A percentile compares a stretch with the other conserved stretches of the same genome.
These are phyloP conservation scores for Solanum medicagineum DNA, from an alignment of 257 asterid genomes.

Conservation along the genomic window DNA sequence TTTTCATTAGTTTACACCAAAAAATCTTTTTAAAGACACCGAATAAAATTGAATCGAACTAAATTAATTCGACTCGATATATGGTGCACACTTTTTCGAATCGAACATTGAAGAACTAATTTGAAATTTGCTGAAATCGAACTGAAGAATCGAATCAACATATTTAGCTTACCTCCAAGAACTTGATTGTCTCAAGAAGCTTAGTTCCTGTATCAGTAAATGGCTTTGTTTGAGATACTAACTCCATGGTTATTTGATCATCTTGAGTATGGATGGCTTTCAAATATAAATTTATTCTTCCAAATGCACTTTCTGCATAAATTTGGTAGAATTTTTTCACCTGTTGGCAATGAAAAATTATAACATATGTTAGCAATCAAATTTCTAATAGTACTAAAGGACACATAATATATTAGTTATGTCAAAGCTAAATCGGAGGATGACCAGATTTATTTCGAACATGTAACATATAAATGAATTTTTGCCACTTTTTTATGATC, in stretches of 20 bases:
- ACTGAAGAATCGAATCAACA: too few relatives aligned
- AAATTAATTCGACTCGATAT: too few relatives aligned
- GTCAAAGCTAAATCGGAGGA: too few relatives aligned
- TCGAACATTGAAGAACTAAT: too few relatives aligned
- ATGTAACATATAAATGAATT: neutral
- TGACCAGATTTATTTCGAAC: too few relatives aligned
- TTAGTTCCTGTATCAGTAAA: conserved; percentile 42
- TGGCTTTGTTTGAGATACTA: conserved; percentile 37
- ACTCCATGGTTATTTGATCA: conserved; percentile 12
- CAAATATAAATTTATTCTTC: conserved; percentile 38
- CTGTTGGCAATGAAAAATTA: neutral
- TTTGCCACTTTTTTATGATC: neutral
- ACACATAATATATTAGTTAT: neutral
- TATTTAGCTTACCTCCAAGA: conserved; percentile 5
- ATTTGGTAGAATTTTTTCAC: conserved; percentile 17
- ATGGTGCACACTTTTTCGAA: too few relatives aligned
- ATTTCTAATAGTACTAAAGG: neutral
- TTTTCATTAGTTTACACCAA: too few relatives aligned
- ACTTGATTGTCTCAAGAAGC: conserved; percentile 33
- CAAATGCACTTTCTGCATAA: conserved; percentile 40
- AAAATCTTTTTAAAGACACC: too few relatives aligned
- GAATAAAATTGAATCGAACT: too few relatives aligned
- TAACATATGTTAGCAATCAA: neutral
- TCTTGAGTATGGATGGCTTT: conserved; percentile 22
- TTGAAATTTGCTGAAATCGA: too few relatives aligned